These are phyloP conservation scores for Microcyclosporella mali DNA, from an alignment of 2,329 filamentous ascomycete species.

Conservation along the genomic window DNA sequence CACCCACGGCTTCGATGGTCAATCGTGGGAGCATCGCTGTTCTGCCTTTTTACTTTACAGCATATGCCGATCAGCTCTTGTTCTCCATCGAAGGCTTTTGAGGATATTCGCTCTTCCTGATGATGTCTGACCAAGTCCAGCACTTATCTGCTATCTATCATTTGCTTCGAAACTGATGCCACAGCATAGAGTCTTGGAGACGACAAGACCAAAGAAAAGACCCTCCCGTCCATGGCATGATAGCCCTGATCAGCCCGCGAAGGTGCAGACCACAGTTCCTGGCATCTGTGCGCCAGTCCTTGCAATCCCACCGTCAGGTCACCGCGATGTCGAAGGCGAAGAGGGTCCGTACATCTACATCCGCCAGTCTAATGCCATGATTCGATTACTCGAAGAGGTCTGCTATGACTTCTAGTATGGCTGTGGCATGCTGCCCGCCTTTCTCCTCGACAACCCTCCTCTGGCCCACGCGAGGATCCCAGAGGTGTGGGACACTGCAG, in stretches of 20 bases:
- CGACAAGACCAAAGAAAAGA: no score
- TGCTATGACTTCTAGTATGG: conserved; percentile 5
- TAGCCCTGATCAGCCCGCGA: neutral
- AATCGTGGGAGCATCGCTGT: no score
- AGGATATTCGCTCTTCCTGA: no score
- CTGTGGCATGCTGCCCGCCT: neutral
- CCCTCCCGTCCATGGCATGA: neutral
- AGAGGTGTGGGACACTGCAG: conserved; percentile 6
- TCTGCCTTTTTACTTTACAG: no score
- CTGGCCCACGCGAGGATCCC: conserved; percentile 5
- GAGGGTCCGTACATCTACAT: conserved; percentile 3
- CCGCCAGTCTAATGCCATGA: conserved; percentile 12
- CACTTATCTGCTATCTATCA: no score
- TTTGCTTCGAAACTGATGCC: no score
- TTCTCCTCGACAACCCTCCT: neutral
- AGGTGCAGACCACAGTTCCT: neutral
- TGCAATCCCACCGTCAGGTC: conserved; percentile 1
- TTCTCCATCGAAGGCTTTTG: no score
- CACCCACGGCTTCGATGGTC: no score
- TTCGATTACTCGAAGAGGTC: conserved; percentile 10
- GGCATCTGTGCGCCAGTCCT: conserved; percentile 3
- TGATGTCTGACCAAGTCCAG: no score
- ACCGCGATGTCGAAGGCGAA: neutral
- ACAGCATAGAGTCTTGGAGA: no score
- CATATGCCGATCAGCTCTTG: no score